Evolutionary conservation across 2,329 filamentous ascomycete genomes (phyloP).

Genomic region (Aspergillus hiratsukae): DNA sequence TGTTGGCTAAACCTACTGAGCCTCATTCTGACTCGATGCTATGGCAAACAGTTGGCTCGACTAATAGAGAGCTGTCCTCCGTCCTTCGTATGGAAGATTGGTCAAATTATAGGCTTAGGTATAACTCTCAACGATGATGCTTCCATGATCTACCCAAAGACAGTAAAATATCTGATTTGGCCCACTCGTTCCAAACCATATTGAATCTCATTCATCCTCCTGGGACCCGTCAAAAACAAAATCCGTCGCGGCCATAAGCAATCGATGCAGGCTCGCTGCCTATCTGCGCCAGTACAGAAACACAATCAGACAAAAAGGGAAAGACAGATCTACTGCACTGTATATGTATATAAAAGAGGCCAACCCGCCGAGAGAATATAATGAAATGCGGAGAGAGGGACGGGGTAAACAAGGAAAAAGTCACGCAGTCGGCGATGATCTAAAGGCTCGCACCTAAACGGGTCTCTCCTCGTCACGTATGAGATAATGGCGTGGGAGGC

Average conservation of each 20-base stretch:
- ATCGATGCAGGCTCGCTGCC: slow-evolving; percentile 8
- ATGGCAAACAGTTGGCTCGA: neutral
- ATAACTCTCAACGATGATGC: neutral
- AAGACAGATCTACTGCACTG: slow-evolving; percentile 15
- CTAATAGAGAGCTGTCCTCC: neutral
- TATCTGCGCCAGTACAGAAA: neutral
- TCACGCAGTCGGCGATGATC: neutral
- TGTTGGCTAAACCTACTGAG: neutral
- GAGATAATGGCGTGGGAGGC: too few relatives aligned
- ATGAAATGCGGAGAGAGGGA: neutral
- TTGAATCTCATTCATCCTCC: neutral
- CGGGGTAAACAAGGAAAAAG: neutral
- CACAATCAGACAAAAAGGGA: slow-evolving; percentile 3
- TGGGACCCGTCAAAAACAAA: neutral
- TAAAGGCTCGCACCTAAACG: too few relatives aligned
- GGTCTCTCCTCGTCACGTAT: too few relatives aligned
- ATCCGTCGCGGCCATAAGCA: neutral
- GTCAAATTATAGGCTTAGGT: neutral
- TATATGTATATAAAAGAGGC: slow-evolving; percentile 15
- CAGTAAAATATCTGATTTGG: neutral
- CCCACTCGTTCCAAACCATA: neutral
- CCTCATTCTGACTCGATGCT: neutral
- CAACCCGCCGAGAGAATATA: slow-evolving; percentile 4
- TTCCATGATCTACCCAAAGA: neutral
- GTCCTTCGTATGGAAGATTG: too few relatives aligned